Evolutionary conservation across 192 early-diverging fungal species (phyloP).

Genomic region (Phlyctochytrium planicorne): DNA sequence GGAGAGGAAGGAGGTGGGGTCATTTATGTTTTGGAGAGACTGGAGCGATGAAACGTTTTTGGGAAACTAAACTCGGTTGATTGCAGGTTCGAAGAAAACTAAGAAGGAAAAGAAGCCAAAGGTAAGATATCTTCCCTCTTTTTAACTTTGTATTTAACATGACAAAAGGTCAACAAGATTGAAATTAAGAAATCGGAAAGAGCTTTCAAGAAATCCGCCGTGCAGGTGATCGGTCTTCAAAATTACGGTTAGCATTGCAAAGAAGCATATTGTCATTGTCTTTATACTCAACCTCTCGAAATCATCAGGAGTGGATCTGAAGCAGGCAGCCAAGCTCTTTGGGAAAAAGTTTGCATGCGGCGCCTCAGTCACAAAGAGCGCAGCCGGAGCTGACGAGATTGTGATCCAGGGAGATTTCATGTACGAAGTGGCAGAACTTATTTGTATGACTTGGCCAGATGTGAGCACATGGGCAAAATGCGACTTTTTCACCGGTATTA

Average conservation of each 20-base stretch:
- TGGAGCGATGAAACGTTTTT: neutral
- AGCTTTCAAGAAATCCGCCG: slow-evolving; percentile 91
- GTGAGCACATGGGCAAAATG: slow-evolving; percentile 47
- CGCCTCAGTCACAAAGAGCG: slow-evolving; percentile 86
- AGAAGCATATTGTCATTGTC: neutral
- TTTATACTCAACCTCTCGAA: neutral
- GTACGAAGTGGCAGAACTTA: slow-evolving; percentile 84
- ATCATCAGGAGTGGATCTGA: slow-evolving; percentile 81
- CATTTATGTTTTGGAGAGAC: slow-evolving; percentile 4
- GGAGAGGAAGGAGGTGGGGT: neutral
- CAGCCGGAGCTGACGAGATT: slow-evolving; percentile 91
- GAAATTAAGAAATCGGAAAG: slow-evolving; percentile 86
- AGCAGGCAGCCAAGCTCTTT: slow-evolving; percentile 95
- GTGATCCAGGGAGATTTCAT: slow-evolving; percentile 95
- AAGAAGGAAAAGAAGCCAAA: slow-evolving; percentile 76
- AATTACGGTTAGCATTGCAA: slow-evolving; percentile 86
- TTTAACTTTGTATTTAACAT: slow-evolving; percentile 14
- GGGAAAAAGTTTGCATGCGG: slow-evolving; percentile 95
- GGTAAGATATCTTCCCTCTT: slow-evolving; percentile 34
- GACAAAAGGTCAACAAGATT: slow-evolving; percentile 39
- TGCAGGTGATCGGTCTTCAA: slow-evolving; percentile 79
- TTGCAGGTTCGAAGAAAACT: slow-evolving; percentile 59
- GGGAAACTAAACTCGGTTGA: slow-evolving; percentile 38
- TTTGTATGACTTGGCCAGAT: slow-evolving; percentile 67
- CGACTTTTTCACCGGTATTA: neutral